Base-by-base conservation (phyloP, 495 filamentous ascomycete species). In the Tetracladium marchalianum region DNA sequence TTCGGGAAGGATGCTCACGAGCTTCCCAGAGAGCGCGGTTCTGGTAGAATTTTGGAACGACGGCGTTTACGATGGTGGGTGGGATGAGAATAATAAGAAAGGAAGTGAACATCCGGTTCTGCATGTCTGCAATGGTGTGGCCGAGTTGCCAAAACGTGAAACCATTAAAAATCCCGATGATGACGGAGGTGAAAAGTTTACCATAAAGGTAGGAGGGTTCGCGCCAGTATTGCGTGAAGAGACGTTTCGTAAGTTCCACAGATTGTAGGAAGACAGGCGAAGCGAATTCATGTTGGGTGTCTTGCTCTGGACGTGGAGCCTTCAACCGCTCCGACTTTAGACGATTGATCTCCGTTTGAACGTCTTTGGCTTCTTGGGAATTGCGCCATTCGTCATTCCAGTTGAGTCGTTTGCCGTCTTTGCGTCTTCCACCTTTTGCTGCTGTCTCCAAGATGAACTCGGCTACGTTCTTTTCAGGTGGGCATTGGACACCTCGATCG, bases 371-470 rank as follows among this genome's bases (percentile, higher is more conserved):
- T 39, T 84, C 64, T 7, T 75, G 55, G 0, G 82, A 85, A 36
- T 72, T 74, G 36, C 65, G 65, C 84, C 84, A 88, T 60, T 84
- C 80, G 40, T 83, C 71, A 56, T 78, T 79, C 84, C 84, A 88
- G 58, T 85, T 70, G 9, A 80, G 54, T 31, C 62, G 52, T 51
- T 70, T 73, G 38, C 77, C 72, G 48, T 78, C 66, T 38, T 64
- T 52, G 19, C 68, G 55, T 49, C 69, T 64, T 27, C 65, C 66
- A 5, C 70, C 62, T 53, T 84, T 85, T 6, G 83, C 79, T 24
- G 85, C 84, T 0, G 81, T 84, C 53, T 93, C 85, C 2, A 95
- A 71, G 32, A 95, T 84, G 62, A 88, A 90, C 58, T 94, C 88
- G 22, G 88, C 88, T 11, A 86, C 73, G 35, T 56, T 59, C 66